Evolutionary conservation across 306 rosid species (phyloP).

Genomic region (Castanea crenata): DNA sequence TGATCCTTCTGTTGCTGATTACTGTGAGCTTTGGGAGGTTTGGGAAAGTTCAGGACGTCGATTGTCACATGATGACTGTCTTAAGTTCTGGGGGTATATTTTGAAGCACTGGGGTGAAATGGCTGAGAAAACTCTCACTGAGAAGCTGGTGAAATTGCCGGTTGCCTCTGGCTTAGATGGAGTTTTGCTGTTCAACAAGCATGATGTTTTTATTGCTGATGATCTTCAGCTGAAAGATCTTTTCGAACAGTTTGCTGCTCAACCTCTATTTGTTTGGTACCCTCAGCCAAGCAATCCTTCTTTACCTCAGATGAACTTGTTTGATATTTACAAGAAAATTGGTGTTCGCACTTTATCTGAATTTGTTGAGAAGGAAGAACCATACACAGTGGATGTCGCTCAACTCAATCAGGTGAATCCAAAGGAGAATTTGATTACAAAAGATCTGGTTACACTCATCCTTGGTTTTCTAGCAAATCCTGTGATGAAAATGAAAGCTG

Average conservation of each 20-base stretch:
- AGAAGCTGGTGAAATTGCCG: no score
- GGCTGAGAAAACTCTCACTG: no score
- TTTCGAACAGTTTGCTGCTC: constrained; percentile 33
- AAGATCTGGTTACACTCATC: constrained; percentile 48
- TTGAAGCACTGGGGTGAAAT: no score
- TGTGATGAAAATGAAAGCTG: constrained; percentile 43
- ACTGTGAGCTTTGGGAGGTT: no score
- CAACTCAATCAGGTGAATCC: constrained; percentile 23
- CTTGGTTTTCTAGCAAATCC: constrained; percentile 71
- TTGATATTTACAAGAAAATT: constrained; percentile 44
- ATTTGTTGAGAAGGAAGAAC: constrained; percentile 42
- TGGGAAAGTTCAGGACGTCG: no score
- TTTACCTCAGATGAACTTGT: constrained; percentile 29
- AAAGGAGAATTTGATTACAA: constrained; percentile 23
- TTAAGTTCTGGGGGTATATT: no score
- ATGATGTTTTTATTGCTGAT: constrained; percentile 57
- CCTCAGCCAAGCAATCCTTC: constrained; percentile 44
- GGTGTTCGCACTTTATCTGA: constrained; percentile 66
- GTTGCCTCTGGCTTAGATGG: no score
- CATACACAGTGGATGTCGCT: constrained; percentile 7
- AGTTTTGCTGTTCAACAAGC: constrained; percentile 41
- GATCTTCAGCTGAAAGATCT: constrained; percentile 63
- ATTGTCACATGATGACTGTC: no score
- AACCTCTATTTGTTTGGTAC: constrained; percentile 65
- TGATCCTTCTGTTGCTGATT: no score